Percentiles rank a stretch among this genome's conserved stretches.
Conservation (phyloP, 495 filamentous ascomycete genomes). For the Neurospora sp. region DNA sequence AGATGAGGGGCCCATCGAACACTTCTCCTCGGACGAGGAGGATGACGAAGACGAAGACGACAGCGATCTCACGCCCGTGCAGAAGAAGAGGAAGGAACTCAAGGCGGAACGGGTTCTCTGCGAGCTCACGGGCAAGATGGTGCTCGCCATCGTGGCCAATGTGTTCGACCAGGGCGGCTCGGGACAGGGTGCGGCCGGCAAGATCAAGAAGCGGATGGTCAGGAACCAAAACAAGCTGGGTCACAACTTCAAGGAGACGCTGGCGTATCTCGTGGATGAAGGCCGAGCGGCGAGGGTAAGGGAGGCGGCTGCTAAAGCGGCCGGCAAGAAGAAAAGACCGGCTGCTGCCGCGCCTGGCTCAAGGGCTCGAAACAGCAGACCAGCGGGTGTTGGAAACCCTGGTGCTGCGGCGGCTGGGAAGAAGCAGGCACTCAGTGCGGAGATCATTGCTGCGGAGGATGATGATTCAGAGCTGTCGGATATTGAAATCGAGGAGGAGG, state of each 20-base stretch:
- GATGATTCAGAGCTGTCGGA: slow-evolving; percentile 39
- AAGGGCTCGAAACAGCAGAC: slow-evolving; percentile 1
- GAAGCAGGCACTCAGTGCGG: slow-evolving; percentile 34
- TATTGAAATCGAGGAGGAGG: slow-evolving; percentile 41
- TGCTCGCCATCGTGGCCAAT: slow-evolving; percentile 64
- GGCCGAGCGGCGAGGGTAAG: slow-evolving; percentile 25
- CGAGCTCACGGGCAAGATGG: slow-evolving; percentile 71
- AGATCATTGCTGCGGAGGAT: slow-evolving; percentile 37
- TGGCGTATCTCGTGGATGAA: slow-evolving; percentile 60
- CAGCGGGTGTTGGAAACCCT: not conserved
- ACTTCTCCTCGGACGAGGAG: slow-evolving; percentile 38
- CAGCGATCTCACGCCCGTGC: slow-evolving; percentile 40
- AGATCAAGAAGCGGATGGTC: slow-evolving; percentile 51
- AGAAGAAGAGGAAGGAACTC: slow-evolving; percentile 50
- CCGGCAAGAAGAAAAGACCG: slow-evolving; percentile 30
- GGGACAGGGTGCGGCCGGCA: slow-evolving; percentile 34
- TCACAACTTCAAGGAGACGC: slow-evolving; percentile 63
- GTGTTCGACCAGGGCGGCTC: slow-evolving; percentile 55
- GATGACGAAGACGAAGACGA: slow-evolving; percentile 51
- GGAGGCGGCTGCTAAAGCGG: not conserved
- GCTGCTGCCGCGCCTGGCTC: slow-evolving; percentile 18
- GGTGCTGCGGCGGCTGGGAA: slow-evolving; percentile 1
- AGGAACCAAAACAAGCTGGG: slow-evolving; percentile 61
- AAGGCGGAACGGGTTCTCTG: slow-evolving; percentile 75
- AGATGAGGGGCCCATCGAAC: slow-evolving; percentile 54